Percentiles rank a stretch among this genome's conserved stretches.
phyloP scores from a whole-genome alignment of 2,329 filamentous ascomycete genomes.

The Cladosporium cucumerinum region DNA sequence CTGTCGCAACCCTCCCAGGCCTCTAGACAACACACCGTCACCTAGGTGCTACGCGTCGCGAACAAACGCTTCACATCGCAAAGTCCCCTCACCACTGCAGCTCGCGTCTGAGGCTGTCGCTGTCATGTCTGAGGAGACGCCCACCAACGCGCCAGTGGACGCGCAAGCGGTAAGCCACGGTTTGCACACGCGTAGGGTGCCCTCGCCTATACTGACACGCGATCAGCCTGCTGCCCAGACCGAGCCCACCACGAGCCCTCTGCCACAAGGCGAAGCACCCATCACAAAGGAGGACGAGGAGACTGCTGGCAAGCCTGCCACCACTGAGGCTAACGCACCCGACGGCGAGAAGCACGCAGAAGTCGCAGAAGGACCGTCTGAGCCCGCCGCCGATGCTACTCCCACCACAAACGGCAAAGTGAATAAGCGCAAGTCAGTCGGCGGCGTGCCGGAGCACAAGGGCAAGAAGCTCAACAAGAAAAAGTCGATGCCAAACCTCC shows the following conservation, averaged over 20 bases:
- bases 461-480: conserved; percentile 82
- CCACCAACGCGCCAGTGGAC: conserved; percentile 27
- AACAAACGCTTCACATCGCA: conserved; percentile 15
- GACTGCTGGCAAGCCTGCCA: conserved; percentile 27
- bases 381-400: conserved; percentile 24
- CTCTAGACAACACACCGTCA: conserved; percentile 4
- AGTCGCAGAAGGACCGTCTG: conserved; percentile 20
- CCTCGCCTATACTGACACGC: background rate
- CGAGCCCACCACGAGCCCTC: conserved; percentile 21
- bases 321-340: conserved; percentile 26
- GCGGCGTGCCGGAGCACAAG: conserved; percentile 63
- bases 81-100: conserved; percentile 1
- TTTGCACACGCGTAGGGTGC: conserved; percentile 10
- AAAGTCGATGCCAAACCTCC: conserved; percentile 66
- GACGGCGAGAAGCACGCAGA: conserved; percentile 27
- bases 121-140: conserved; percentile 33
- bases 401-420: conserved; percentile 30
- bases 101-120: conserved; percentile 18
- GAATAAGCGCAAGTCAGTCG: conserved; percentile 58
- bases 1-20: background rate
- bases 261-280: conserved; percentile 27
- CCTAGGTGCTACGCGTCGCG: conserved; percentile 13
- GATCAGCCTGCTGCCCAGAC: conserved; percentile 8
- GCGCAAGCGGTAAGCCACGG: conserved; percentile 28
- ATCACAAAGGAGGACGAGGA: conserved; percentile 29